These are phyloP conservation scores for Recurvomyces mirabilis DNA, from an alignment of 495 filamentous ascomycete genomes.

Conservation along the genomic window DNA sequence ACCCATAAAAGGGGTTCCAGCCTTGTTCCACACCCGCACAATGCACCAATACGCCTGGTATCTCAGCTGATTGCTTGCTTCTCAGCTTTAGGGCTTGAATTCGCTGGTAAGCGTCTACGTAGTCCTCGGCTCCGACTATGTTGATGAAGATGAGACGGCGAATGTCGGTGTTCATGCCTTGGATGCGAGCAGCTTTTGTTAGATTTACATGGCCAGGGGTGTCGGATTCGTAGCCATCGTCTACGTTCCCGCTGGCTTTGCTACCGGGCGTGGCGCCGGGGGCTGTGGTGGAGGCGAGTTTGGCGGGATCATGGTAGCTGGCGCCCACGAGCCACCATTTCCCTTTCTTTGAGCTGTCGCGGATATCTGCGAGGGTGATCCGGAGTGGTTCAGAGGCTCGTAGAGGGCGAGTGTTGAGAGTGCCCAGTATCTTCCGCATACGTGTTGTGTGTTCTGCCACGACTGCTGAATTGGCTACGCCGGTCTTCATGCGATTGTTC, in stretches of 20 bases:
- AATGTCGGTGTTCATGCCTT: slow-evolving; percentile 91
- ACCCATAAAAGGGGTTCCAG: slow-evolving; percentile 89
- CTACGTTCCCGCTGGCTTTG: slow-evolving; percentile 8
- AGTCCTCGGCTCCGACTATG: slow-evolving; percentile 79
- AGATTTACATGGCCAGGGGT: slow-evolving; percentile 42
- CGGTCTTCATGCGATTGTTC: slow-evolving; percentile 80
- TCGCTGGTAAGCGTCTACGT: slow-evolving; percentile 65
- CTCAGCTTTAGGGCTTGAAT: slow-evolving; percentile 76
- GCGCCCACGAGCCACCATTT: slow-evolving; percentile 98
- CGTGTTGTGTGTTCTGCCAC: slow-evolving; percentile 64
- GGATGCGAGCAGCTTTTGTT: slow-evolving; percentile 61
- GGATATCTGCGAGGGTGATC: slow-evolving; percentile 68
- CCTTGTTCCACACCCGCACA: slow-evolving; percentile 70
- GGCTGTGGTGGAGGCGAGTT: slow-evolving; percentile 14
- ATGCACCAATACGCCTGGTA: slow-evolving; percentile 77
- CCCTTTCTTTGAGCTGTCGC: slow-evolving; percentile 69
- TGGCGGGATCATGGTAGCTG: slow-evolving; percentile 54
- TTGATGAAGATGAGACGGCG: slow-evolving; percentile 85
- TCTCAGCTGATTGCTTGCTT: slow-evolving; percentile 64
- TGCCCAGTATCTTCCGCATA: slow-evolving; percentile 73
- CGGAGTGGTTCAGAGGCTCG: slow-evolving; percentile 72
- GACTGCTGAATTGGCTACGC: slow-evolving; percentile 48
- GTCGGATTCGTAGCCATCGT: slow-evolving; percentile 15
- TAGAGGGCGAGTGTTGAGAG: slow-evolving; percentile 52
- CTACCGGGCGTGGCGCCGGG: slow-evolving; percentile 16